phyloP scores from a whole-genome alignment of 805 yeast species.

The Barnettozyma botsteinii region DNA sequence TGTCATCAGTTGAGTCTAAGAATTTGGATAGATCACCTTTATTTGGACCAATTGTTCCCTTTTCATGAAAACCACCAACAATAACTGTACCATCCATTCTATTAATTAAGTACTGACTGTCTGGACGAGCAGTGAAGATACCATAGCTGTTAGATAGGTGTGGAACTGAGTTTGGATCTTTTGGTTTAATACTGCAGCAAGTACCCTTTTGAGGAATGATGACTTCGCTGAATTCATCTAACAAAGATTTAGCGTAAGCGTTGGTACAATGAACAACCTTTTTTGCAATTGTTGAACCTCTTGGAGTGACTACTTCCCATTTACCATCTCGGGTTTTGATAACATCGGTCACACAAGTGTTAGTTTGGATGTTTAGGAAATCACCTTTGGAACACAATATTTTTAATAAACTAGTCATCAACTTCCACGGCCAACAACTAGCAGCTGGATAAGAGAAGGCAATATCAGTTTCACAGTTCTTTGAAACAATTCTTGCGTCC shows the following conservation, averaged over 20 bases:
- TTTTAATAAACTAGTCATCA: slow-evolving; percentile 31
- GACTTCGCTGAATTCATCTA: slow-evolving; percentile 22
- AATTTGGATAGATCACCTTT: slow-evolving; percentile 17
- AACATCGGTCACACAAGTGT: slow-evolving; percentile 33
- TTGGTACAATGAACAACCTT: slow-evolving; percentile 29
- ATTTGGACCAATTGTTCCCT: slow-evolving; percentile 8
- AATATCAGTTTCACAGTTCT: slow-evolving; percentile 85
- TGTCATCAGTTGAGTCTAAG: slow-evolving; percentile 32
- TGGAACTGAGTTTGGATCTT: slow-evolving; percentile 24
- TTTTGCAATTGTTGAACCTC: slow-evolving; percentile 28
- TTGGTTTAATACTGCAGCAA: slow-evolving; percentile 27
- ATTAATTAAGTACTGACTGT: slow-evolving; percentile 32
- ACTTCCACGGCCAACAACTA: slow-evolving; percentile 40
- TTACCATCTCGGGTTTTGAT: slow-evolving; percentile 21
- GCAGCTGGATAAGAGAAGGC: slow-evolving; percentile 43
- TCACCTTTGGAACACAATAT: slow-evolving; percentile 28
- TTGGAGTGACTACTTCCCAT: slow-evolving; percentile 29
- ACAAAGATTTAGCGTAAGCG: slow-evolving; percentile 35
- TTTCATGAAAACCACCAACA: slow-evolving; percentile 28
- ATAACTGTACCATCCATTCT: slow-evolving; percentile 35
- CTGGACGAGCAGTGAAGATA: slow-evolving; percentile 22
- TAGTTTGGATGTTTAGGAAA: slow-evolving; percentile 34
- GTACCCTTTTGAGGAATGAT: slow-evolving; percentile 34
- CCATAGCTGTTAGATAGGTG: slow-evolving; percentile 33
- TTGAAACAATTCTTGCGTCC: slow-evolving; percentile 44